Evolutionary conservation across 495 filamentous ascomycete species (phyloP).

Genomic region (Geopyxis carbonaria): DNA sequence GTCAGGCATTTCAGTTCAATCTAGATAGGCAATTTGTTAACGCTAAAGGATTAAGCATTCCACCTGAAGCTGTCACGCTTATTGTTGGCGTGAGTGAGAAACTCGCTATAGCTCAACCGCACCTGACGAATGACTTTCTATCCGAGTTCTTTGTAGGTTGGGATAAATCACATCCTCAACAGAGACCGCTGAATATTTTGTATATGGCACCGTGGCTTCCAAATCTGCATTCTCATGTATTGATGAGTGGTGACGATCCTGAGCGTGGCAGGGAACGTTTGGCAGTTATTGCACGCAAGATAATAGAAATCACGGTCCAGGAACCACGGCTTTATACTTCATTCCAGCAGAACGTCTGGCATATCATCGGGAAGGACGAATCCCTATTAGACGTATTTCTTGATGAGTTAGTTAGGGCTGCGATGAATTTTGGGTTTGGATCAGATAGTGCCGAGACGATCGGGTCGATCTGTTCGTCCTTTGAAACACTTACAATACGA

Average conservation of each 20-base stretch:
- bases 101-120: constrained; percentile 42
- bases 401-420: constrained; percentile 44
- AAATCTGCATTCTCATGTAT: constrained; percentile 37
- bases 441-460: constrained; percentile 42
- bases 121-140: constrained; percentile 47
- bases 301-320: constrained; percentile 41
- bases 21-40: constrained; percentile 41
- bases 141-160: constrained; percentile 53
- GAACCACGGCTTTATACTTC: constrained; percentile 40
- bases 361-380: constrained; percentile 44
- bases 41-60: constrained; percentile 38
- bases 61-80: constrained; percentile 42
- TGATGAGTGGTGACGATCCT: constrained; percentile 38
- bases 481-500: constrained; percentile 43
- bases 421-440: constrained; percentile 37
- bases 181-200: constrained; percentile 43
- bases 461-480: constrained; percentile 40
- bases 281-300: constrained; percentile 41
- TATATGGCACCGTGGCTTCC: constrained; percentile 53
- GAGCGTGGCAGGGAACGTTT: constrained; percentile 46
- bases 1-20: constrained; percentile 46
- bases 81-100: constrained; percentile 45
- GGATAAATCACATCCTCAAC: constrained; percentile 45
- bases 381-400: constrained; percentile 43
- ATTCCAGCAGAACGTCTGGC: constrained; percentile 44